Evolutionary conservation across 345 rosid genomes (phyloP).

Genomic region (Isatis tinctoria): DNA sequence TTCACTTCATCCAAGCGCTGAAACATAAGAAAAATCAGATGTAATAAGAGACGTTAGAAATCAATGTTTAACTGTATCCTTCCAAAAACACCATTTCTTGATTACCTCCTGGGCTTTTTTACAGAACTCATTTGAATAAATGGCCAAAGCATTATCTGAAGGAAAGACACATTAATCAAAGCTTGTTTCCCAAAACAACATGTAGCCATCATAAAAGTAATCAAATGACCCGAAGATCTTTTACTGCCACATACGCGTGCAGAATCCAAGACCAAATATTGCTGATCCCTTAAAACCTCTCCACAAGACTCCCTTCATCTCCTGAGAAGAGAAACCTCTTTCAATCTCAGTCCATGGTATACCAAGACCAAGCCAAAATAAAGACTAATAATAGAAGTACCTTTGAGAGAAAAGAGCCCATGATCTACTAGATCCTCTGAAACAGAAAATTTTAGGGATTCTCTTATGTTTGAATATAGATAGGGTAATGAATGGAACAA

Average conservation of each 20-base stretch:
- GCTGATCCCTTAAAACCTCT: not conserved
- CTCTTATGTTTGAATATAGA: too few species aligned
- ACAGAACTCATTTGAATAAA: not conserved
- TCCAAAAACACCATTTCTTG: too few species aligned
- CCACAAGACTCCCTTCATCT: not conserved
- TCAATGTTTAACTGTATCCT: not conserved
- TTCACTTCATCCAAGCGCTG: not conserved
- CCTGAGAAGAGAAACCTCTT: not conserved
- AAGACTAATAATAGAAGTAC: too few species aligned
- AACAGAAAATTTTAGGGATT: too few species aligned
- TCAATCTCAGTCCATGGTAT: too few species aligned
- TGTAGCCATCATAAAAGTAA: not conserved
- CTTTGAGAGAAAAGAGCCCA: not conserved
- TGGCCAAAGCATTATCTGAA: not conserved
- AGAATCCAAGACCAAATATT: constrained; percentile 3
- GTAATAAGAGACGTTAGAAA: not conserved
- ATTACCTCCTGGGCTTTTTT: not conserved
- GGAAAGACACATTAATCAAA: not conserved
- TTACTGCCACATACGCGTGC: not conserved
- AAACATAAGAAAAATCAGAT: not conserved
- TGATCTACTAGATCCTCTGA: not conserved
- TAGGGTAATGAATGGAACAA: too few species aligned
- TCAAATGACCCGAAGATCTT: not conserved
- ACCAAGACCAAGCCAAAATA: too few species aligned
- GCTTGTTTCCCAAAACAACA: not conserved